Evolutionary conservation across 768 basidiomycete species (phyloP), one percentile per base, ranked within the genome.

Genomic region (Tricholoma bakamatsutake): DNA sequence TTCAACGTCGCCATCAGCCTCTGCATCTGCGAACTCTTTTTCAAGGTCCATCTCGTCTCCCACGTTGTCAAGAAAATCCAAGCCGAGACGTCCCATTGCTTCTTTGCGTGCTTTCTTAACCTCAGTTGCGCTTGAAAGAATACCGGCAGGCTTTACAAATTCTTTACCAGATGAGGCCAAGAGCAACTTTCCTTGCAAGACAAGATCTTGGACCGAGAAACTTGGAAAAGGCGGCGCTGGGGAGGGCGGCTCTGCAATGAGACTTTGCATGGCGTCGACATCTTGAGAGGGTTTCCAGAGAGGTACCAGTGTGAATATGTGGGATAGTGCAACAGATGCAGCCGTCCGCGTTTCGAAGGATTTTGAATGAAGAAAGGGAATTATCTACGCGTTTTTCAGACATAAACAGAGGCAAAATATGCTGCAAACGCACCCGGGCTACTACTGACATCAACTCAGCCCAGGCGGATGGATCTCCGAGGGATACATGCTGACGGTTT

Each of bases 161-260:
- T 99, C 96, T 64, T 93, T 93, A 5, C 96, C 96, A 0, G 95
- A 94, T 2, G 93, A 96, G 1, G 92, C 90, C 2, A 99, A 79
- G 3, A 99, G 80, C 3, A 92, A 80, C 24, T 81, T 83, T 5
- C 87, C 85, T 55, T 85, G 85, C n/a, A 82, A 69, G 59, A 97
- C 80, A 18, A 94, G 75, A 48, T 89, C 84, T 57, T 79, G 75
- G 15, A 96, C 83, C 15, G 89, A 89, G 66, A 95, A 90, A 9
- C 78, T 77, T 9, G 87, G 84, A 56, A 87, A 95, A 2, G 82
- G 81, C 1, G 85, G 84, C 6, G 69, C 65, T 1, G 85, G 83
- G 5, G 69, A 65, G 7, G 70, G 62, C 5, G 73, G 66, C 7
- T 67, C 59, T 0, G 61, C 39, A 11, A 67, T 61, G 34, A 66